These are phyloP conservation scores for Ceratobasidium sp. DNA, from an alignment of 1,284 basidiomycete genomes.

Conservation along the genomic window DNA sequence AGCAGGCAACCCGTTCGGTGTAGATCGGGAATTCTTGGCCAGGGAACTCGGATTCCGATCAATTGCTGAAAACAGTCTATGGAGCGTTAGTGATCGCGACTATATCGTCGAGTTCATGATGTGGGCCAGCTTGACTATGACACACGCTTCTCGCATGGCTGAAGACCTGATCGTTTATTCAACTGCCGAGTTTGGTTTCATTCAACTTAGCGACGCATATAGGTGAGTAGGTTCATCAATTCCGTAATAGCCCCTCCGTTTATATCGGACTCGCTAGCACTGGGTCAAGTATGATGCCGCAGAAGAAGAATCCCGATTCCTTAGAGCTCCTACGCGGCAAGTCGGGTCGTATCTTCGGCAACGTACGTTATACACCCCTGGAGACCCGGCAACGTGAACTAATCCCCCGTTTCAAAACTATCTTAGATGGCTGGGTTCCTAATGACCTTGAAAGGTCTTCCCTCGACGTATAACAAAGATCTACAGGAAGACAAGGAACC, in stretches of 20 bases:
- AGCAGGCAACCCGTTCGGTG: constrained; percentile 92
- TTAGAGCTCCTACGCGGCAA: constrained; percentile 94
- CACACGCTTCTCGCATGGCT: constrained; percentile 90
- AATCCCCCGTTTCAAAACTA: not conserved
- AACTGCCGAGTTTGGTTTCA: constrained; percentile 94
- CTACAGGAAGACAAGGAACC: constrained; percentile 99
- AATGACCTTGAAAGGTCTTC: constrained; percentile 96
- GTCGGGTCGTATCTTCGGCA: constrained; percentile 91
- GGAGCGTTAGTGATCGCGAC: constrained; percentile 95
- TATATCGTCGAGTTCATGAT: constrained; percentile 97
- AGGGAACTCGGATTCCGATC: constrained; percentile 83
- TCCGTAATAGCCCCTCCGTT: constrained; percentile 6
- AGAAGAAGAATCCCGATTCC: constrained; percentile 99
- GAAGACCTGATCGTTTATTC: constrained; percentile 98
- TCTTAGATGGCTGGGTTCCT: constrained; percentile 93
- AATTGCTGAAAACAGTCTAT: constrained; percentile 90
- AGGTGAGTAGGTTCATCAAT: constrained; percentile 59
- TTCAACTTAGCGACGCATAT: constrained; percentile 93
- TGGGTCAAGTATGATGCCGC: constrained; percentile 99
- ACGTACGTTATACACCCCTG: constrained; percentile 57
- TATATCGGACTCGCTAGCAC: constrained; percentile 62
- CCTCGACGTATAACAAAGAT: constrained; percentile 99
- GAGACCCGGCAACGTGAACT: not conserved
- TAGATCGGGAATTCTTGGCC: constrained; percentile 88
- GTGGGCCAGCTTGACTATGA: constrained; percentile 92